phyloP scores from a whole-genome alignment of 1,139 yeast species.

The Suhomyces taliae region DNA sequence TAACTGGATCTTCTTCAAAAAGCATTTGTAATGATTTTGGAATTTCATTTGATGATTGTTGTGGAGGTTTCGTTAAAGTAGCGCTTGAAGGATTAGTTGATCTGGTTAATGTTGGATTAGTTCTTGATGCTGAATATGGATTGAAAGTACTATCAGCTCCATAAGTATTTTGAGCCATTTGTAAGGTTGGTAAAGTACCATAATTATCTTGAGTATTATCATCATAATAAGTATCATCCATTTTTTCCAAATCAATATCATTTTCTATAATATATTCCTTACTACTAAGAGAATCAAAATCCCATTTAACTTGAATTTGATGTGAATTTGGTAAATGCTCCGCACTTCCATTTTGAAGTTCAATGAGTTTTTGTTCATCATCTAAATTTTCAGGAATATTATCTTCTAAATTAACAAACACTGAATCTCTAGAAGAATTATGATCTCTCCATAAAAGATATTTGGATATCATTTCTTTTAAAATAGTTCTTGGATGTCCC shows the following conservation, averaged over 20 bases:
- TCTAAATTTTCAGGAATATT: slow-evolving; percentile 15
- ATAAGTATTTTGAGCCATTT: slow-evolving; percentile 15
- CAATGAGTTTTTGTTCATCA: slow-evolving; percentile 4
- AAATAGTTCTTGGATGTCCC: slow-evolving; percentile 54
- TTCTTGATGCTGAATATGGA: not conserved
- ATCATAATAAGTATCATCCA: slow-evolving; percentile 35
- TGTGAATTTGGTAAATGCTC: slow-evolving; percentile 12
- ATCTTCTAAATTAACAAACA: slow-evolving; percentile 39
- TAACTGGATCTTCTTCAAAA: slow-evolving; percentile 44
- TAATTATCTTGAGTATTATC: slow-evolving; percentile 30
- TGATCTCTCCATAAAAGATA: slow-evolving; percentile 78
- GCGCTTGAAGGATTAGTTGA: slow-evolving; percentile 2
- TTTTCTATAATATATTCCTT: slow-evolving; percentile 71
- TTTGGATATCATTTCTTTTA: slow-evolving; percentile 78
- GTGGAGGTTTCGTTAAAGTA: not conserved
- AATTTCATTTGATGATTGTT: slow-evolving; percentile 38
- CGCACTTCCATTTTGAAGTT: not conserved
- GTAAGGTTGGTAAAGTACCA: slow-evolving; percentile 32
- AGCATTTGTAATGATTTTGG: slow-evolving; percentile 73
- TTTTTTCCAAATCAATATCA: slow-evolving; percentile 53
- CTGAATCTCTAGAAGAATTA: slow-evolving; percentile 52
- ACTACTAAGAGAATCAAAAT: slow-evolving; percentile 75
- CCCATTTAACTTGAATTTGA: slow-evolving; percentile 78
- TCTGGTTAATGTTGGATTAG: slow-evolving; percentile 1
- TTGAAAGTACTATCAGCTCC: slow-evolving; percentile 6